A percentile compares a stretch with the other conserved stretches of the same genome.
These are phyloP conservation scores for Yamadazyma dendronema DNA, from an alignment of 1,139 yeast species.

Conservation along the genomic window DNA sequence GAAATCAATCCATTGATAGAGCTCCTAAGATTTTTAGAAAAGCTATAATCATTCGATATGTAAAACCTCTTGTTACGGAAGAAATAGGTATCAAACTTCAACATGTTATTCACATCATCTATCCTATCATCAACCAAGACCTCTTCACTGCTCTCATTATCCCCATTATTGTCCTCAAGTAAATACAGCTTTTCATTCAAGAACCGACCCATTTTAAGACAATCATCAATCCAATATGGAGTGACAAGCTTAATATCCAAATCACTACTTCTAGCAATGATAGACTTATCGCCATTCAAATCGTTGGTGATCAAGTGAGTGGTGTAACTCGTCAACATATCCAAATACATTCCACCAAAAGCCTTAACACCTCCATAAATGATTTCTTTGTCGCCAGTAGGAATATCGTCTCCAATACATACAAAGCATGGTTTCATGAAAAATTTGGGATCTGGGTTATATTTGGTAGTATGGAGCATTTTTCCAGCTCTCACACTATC, in stretches of 20 bases:
- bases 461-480: constrained; percentile 49
- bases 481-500: constrained; percentile 46
- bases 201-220: constrained; percentile 52
- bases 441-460: constrained; percentile 68
- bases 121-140: constrained; percentile 14
- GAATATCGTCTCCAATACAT: constrained; percentile 58
- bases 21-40: constrained; percentile 29
- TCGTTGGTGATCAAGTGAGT: constrained; percentile 73
- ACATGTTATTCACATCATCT: constrained; percentile 10
- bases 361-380: constrained; percentile 66
- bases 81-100: constrained; percentile 14
- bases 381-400: constrained; percentile 61
- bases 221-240: constrained; percentile 77
- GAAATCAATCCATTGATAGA: constrained; percentile 28
- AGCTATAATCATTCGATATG: constrained; percentile 31
- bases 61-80: constrained; percentile 27
- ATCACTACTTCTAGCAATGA: constrained; percentile 39
- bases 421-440: constrained; percentile 62
- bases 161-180: constrained; percentile 12
- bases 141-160: constrained; percentile 4
- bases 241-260: constrained; percentile 59
- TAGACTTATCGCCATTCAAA: constrained; percentile 49
- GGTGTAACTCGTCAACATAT: constrained; percentile 63
- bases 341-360: constrained; percentile 72
- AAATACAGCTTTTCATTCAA: constrained; percentile 56